These are phyloP conservation scores for Ceratocystiopsis brevicomis DNA, from an alignment of 2,329 filamentous ascomycete species.

Conservation along the genomic window DNA sequence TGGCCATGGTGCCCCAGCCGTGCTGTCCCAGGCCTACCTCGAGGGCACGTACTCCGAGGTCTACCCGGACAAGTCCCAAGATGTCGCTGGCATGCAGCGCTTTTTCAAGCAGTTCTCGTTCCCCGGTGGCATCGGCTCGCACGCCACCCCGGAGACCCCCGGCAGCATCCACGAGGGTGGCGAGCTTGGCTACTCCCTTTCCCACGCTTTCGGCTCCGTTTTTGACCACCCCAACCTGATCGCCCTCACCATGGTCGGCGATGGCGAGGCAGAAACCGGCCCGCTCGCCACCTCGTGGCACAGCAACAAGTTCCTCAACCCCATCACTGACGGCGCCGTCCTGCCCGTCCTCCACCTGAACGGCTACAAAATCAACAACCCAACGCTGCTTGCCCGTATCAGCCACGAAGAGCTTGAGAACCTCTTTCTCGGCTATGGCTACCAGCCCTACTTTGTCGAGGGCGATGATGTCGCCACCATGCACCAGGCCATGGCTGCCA, in stretches of 20 bases:
- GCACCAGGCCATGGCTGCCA: slow-evolving; percentile 68
- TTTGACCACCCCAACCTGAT: slow-evolving; percentile 61
- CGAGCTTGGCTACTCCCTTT: slow-evolving; percentile 65
- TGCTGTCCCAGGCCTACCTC: slow-evolving; percentile 58
- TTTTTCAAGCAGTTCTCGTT: slow-evolving; percentile 78
- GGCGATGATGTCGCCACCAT: slow-evolving; percentile 54
- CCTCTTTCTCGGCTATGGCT: slow-evolving; percentile 57
- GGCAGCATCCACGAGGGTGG: slow-evolving; percentile 63
- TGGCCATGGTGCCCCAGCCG: slow-evolving; percentile 58
- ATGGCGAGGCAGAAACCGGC: slow-evolving; percentile 66
- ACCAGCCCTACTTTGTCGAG: slow-evolving; percentile 65
- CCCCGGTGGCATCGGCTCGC: slow-evolving; percentile 59
- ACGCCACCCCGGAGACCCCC: slow-evolving; percentile 62
- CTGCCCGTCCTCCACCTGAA: slow-evolving; percentile 63
- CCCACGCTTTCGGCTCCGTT: slow-evolving; percentile 59
- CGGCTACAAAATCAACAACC: slow-evolving; percentile 74
- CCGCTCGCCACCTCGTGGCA: slow-evolving; percentile 67
- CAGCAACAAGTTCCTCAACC: slow-evolving; percentile 66
- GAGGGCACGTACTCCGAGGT: slow-evolving; percentile 63
- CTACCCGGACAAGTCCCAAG: slow-evolving; percentile 54
- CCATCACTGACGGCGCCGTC: slow-evolving; percentile 58
- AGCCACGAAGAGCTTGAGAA: slow-evolving; percentile 52
- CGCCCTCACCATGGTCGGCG: slow-evolving; percentile 58
- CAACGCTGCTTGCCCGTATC: slow-evolving; percentile 54
- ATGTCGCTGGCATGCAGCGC: slow-evolving; percentile 47